Percentiles rank a stretch among this genome's conserved stretches.
These are phyloP conservation scores for Globisporangium alternatum DNA, from an alignment of 352 stramenopile species.

Conservation along the genomic window DNA sequence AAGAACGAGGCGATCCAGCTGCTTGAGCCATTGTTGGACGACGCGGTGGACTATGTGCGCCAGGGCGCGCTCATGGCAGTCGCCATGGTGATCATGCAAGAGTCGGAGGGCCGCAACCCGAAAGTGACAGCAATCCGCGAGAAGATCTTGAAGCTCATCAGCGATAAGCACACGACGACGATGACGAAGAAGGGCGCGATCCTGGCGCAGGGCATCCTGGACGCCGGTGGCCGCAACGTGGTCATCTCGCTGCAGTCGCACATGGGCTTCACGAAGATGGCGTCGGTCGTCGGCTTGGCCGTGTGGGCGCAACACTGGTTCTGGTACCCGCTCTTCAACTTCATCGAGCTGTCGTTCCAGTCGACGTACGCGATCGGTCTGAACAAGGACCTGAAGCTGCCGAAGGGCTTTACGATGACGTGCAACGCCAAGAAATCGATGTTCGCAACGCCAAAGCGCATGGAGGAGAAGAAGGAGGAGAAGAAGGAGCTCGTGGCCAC, in stretches of 20 bases:
- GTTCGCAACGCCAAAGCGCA: conserved; percentile 97
- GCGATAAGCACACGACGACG: conserved; percentile 97
- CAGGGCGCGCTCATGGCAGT: conserved; percentile 97
- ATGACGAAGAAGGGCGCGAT: conserved; percentile 99
- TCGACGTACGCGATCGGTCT: conserved; percentile 96
- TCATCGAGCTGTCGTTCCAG: conserved; percentile 96
- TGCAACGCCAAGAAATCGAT: conserved; percentile 94
- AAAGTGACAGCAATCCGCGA: conserved; percentile 85
- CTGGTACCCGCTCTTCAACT: conserved; percentile 99
- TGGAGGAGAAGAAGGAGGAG: conserved; percentile 99
- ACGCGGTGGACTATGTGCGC: conserved; percentile 98
- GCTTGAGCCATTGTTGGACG: conserved; percentile 97
- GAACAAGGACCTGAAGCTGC: conserved; percentile 98
- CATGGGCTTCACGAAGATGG: conserved; percentile 98
- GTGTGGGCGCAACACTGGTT: conserved; percentile 99
- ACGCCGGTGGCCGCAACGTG: conserved; percentile 97
- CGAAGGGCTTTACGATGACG: conserved; percentile 91
- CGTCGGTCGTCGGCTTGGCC: conserved; percentile 93
- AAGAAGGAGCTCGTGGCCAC: conserved; percentile 98
- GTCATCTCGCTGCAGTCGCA: conserved; percentile 95
- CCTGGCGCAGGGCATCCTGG: conserved; percentile 95
- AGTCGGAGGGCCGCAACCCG: conserved; percentile 85
- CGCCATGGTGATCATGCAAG: conserved; percentile 99
- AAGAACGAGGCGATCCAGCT: conserved; percentile 96
- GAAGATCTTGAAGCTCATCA: conserved; percentile 89